Base-by-base conservation (phyloP, 1,284 basidiomycete genomes). In the Pterulicium gracile region DNA sequence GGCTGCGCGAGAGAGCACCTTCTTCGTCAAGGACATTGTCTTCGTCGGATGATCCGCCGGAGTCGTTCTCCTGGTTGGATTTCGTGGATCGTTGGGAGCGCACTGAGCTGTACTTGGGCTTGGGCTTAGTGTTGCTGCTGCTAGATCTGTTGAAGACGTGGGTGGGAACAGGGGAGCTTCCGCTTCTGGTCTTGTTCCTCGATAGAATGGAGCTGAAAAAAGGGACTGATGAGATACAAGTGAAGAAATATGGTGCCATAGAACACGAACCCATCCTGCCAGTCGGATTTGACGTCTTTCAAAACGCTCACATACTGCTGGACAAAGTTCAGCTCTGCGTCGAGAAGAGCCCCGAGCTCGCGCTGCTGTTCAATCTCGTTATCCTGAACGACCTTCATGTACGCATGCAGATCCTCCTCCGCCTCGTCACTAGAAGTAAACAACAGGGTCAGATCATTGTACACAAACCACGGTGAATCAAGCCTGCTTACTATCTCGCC, bases 341-440 rank as follows among this genome's bases (percentile, higher is more conserved):
- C 80, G 27, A 94, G 64, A 54, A 92, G 73, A 4, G 64, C 64
- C 1, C 75, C 74, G 19, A 94, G 67, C 34, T 85, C 84, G 17
- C 72, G 73, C 3, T 83, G 69, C 54, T 88, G 83, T 24, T 70
- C 63, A 27, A 77, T 67, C 57, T 92, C 88, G 46, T 81, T 78
- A 53, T 88, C 79, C 58, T 89, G 85, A 42, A 94, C 83, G 0
- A 68, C 70, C 45, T 76, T 71, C 73, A 92, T 87, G 22, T 84
- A 75, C 1, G 73, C 72, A 18, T 77, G 79, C 0, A 90, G 74
- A 50, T 92, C 88, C 57, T 90, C 85, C 17, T 77, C 72, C 0
- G 82, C 79, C 60, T 94, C 88, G 47, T 92, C 87, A 54, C 88
- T 91, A 52, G 3, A 45, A 22, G 34, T 42, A 36, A 12, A 13